A percentile compares a stretch with the other conserved stretches of the same genome.
Evolutionary conservation across 495 filamentous ascomycete species (phyloP).

Genomic region (Filosporella fistucella): DNA sequence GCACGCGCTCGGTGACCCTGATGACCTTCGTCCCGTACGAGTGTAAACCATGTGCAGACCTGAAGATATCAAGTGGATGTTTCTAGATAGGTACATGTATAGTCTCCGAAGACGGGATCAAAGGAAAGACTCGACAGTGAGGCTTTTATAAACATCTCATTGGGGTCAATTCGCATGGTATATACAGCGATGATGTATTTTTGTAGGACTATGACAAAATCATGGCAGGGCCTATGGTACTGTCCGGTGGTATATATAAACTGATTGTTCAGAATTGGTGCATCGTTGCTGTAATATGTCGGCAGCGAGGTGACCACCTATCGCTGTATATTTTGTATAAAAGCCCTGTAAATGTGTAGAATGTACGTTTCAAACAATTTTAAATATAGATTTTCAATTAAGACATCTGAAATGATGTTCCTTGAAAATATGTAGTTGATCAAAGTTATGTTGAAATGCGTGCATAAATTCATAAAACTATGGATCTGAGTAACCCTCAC

Average conservation of each 20-base stretch:
- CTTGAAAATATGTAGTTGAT: constrained; percentile 17
- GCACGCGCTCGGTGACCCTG: constrained; percentile 17
- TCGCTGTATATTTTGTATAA: too few relatives aligned
- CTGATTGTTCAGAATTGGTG: too few relatives aligned
- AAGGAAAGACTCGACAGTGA: too few relatives aligned
- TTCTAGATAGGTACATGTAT: constrained; percentile 12
- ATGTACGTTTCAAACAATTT: neutral
- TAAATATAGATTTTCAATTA: constrained; percentile 8
- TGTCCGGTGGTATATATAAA: too few relatives aligned
- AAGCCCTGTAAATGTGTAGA: too few relatives aligned
- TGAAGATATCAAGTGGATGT: constrained; percentile 13
- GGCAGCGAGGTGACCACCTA: too few relatives aligned
- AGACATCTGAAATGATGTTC: constrained; percentile 14
- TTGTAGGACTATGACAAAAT: too few relatives aligned
- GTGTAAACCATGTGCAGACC: constrained; percentile 13
- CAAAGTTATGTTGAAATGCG: constrained; percentile 20
- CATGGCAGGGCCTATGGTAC: too few relatives aligned
- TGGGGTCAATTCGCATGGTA: too few relatives aligned
- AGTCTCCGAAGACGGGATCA: constrained; percentile 19
- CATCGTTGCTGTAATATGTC: too few relatives aligned
- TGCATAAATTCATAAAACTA: constrained; percentile 26
- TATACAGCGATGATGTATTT: too few relatives aligned
- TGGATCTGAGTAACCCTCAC: constrained; percentile 19
- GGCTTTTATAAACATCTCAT: too few relatives aligned
- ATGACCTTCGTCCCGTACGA: constrained; percentile 12